Evolutionary conservation across 148 eudicot genomes (phyloP), one percentile per base, ranked within the genome.

Genomic region (Fagopyrum esculentum): DNA sequence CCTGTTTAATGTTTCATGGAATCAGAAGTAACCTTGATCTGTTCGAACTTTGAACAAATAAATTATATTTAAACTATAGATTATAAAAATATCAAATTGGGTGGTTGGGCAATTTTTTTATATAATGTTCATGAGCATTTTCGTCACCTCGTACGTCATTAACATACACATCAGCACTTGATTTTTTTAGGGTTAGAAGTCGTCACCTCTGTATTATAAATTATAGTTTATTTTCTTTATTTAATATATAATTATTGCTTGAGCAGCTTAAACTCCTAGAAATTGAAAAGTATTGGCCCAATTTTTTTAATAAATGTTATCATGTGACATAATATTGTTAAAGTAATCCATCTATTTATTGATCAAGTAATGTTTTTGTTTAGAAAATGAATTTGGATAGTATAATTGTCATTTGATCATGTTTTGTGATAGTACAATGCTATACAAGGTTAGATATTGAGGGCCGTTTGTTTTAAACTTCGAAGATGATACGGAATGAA

Each of bases 1-100:
- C 47, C 71, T 66, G 71, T 66, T 66, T 66, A 66, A 66, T 66
- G 71, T 66, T 35, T 40, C 47, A 66, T 13, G 71, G 47, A 35
- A 66, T 66, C 71, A 66, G 46, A 66, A 66, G 71, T 66, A 66
- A 66, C 71, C 71, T 66, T 66, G 71, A 66, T 66, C 47, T 66
- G 71, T 66, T 66, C 71, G 71, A 66, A 40, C 71, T 13, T 66
- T 43, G 71, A 43, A 66, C 9, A 66, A 40, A 66, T 40, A 4
- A 35, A 35, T 35, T 35, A 66, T 66, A 13, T 64, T 66, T 66
- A 64, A 64, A 43, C 15, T 66, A 1, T 61, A 10, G 30, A 61
- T 55, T 61, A 61, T 35, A 40, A 66, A 6, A 66, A 12, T 40
- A 35, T 9, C 70, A 66, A 66, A 35, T 57, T 66, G 70, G 70